phyloP scores from a whole-genome alignment of 2,329 filamentous ascomycete genomes.

The Stemphylium lycopersici region DNA sequence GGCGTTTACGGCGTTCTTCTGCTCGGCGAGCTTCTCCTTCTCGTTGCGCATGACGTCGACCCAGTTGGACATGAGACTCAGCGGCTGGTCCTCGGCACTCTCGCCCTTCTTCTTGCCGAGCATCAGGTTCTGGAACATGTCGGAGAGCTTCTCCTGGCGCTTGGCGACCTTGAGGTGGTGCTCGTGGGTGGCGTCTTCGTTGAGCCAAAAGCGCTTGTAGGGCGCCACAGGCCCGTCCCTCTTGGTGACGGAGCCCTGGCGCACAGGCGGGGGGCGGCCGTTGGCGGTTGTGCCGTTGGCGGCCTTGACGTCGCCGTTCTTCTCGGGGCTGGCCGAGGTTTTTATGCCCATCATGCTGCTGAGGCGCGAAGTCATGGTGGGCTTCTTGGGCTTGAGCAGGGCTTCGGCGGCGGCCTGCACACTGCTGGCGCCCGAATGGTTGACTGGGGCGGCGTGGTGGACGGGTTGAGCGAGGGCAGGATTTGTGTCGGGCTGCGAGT shows the following conservation, averaged over 20 bases:
- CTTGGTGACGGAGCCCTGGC: constrained; percentile 41
- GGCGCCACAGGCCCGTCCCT: constrained; percentile 33
- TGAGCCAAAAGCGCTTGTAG: constrained; percentile 61
- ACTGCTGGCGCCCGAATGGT: constrained; percentile 35
- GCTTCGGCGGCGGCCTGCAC: constrained; percentile 42
- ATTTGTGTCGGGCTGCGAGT: constrained; percentile 44
- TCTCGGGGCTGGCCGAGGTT: constrained; percentile 31
- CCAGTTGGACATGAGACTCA: constrained; percentile 95
- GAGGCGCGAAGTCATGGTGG: constrained; percentile 52
- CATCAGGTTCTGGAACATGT: constrained; percentile 86
- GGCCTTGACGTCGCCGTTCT: constrained; percentile 36
- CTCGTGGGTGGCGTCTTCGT: constrained; percentile 74
- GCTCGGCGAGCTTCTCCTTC: constrained; percentile 74
- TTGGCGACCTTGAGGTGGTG: constrained; percentile 89
- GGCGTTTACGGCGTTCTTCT: constrained; percentile 79
- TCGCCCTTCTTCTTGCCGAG: constrained; percentile 80
- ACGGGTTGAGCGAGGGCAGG: constrained; percentile 38
- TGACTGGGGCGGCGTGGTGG: constrained; percentile 4
- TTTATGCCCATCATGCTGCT: constrained; percentile 50
- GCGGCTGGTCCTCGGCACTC: constrained; percentile 72
- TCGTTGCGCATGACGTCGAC: constrained; percentile 91
- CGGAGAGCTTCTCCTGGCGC: constrained; percentile 91
- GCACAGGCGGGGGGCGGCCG: constrained; percentile 36
- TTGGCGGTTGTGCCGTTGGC: constrained; percentile 35
- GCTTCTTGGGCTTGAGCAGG: constrained; percentile 46